These are phyloP conservation scores for Venturia nashicola DNA, from an alignment of 2,329 filamentous ascomycete species.

Conservation along the genomic window DNA sequence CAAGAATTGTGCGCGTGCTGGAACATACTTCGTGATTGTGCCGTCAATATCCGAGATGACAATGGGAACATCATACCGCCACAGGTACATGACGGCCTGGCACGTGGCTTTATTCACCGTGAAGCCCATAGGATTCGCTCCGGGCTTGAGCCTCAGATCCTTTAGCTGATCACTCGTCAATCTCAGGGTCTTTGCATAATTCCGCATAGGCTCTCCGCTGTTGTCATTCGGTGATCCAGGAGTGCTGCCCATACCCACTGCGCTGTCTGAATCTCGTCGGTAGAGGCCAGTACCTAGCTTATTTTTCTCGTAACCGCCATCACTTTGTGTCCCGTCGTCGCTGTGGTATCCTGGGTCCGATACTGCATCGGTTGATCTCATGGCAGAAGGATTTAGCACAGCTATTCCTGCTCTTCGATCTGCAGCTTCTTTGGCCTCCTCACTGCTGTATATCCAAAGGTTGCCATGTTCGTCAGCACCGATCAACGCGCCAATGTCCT, in stretches of 20 bases:
- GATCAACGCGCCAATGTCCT: conserved; percentile 90
- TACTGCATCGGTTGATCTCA: conserved; percentile 61
- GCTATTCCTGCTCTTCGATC: conserved; percentile 43
- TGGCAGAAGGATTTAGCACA: conserved; percentile 37
- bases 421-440: conserved; percentile 86
- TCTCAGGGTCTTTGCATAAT: conserved; percentile 92
- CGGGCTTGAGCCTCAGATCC: conserved; percentile 64
- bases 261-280: conserved; percentile 57
- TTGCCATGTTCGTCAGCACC: conserved; percentile 93
- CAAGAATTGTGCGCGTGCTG: neutral
- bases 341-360: conserved; percentile 95
- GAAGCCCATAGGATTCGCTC: conserved; percentile 91
- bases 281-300: conserved; percentile 51
- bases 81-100: conserved; percentile 83
- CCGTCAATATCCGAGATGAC: conserved; percentile 98
- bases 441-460: conserved; percentile 98
- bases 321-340: conserved; percentile 68
- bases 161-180: conserved; percentile 94
- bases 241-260: conserved; percentile 51
- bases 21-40: conserved; percentile 74
- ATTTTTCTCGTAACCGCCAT: conserved; percentile 51
- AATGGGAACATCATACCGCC: conserved; percentile 82
- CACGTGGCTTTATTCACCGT: conserved; percentile 93
- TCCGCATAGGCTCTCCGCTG: conserved; percentile 47
- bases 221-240: conserved; percentile 36